These are phyloP conservation scores for Beverwykella pulmonaria DNA, from an alignment of 495 filamentous ascomycete species.

Conservation along the genomic window DNA sequence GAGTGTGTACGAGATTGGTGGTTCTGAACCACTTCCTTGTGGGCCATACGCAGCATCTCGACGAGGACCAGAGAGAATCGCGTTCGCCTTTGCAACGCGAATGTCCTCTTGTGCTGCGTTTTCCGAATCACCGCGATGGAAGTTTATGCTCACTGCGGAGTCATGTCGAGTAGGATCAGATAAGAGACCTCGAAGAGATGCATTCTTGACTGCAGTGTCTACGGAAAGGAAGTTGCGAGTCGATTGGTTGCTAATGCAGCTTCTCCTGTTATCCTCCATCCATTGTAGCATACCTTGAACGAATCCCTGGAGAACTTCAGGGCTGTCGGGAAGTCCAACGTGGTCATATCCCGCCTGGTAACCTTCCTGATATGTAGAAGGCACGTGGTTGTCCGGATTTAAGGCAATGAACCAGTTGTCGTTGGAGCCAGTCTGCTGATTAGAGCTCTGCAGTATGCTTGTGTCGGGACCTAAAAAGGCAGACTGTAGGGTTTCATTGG, in stretches of 20 bases:
- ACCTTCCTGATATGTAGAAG: slow-evolving; percentile 40
- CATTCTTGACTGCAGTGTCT: not conserved
- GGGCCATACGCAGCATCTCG: not conserved
- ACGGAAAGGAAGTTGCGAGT: not conserved
- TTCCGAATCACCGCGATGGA: not conserved
- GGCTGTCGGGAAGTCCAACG: slow-evolving; percentile 29
- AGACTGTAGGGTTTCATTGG: not conserved
- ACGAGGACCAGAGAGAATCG: not conserved
- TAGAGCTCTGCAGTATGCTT: slow-evolving; percentile 1
- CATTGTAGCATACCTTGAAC: slow-evolving; percentile 33
- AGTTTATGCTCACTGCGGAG: slow-evolving; percentile 30
- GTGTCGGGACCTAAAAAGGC: not conserved
- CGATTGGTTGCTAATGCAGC: not conserved
- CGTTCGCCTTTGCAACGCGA: not conserved
- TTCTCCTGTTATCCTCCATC: slow-evolving; percentile 6
- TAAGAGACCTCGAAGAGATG: slow-evolving; percentile 6
- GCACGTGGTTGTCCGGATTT: slow-evolving; percentile 11
- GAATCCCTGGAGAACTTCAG: slow-evolving; percentile 41
- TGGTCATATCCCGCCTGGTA: slow-evolving; percentile 42
- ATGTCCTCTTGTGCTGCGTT: slow-evolving; percentile 13
- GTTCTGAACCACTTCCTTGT: not conserved
- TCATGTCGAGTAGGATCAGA: slow-evolving; percentile 6
- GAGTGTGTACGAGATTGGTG: slow-evolving; percentile 1
- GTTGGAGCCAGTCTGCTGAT: not conserved
- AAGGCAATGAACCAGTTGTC: not conserved